Base-by-base conservation (phyloP, 164 flowering plant species). In the Taxillus chinensis region DNA sequence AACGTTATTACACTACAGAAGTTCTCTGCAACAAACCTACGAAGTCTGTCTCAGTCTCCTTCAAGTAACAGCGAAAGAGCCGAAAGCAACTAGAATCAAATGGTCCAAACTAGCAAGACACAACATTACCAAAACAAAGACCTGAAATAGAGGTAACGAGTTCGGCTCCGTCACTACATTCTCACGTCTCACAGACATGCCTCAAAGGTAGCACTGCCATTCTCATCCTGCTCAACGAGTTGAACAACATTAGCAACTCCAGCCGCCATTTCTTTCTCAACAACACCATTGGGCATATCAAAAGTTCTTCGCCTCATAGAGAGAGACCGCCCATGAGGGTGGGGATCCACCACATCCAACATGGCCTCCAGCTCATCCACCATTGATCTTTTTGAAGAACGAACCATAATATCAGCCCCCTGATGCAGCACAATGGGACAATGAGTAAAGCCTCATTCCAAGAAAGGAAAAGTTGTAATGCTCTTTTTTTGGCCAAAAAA, bases 321-420 rank as follows among this genome's bases (percentile, higher is more conserved):
- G 14, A 83, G 79, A 27, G 85, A 71, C 67, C 71, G 90, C 37
- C 81, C 85, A 2, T 68, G 62, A 40, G 90, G 92, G 64, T 87
- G 97, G 5, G 99, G 99, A 52, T 93, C 98, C 68, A 93, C 95
- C 71, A 81, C 89, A 41, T 93, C 96, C 3, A 93, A 95, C 92
- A 88, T 89, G 52, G 92, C 92, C 70, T 93, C 98, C 69, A 93
- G 71, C 77, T 93, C 98, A 55, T 81, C 96, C 69, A 88, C 79
- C 86, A 93, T 86, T 7, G 90, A 84, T 68, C 74, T 84, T 77
- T 77, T 81, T 61, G 97, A 91, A 45, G 84, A 64, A 62, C 97
- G 75, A 65, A 90, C 90, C 87, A 90, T 85, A 4, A 74, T 5
- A 86, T 93, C 98, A 72, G 77, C 75, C 49, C 98, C 97, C 97